Conservation (phyloP, 306 rosid genomes). For the Medicago ruthenica region DNA sequence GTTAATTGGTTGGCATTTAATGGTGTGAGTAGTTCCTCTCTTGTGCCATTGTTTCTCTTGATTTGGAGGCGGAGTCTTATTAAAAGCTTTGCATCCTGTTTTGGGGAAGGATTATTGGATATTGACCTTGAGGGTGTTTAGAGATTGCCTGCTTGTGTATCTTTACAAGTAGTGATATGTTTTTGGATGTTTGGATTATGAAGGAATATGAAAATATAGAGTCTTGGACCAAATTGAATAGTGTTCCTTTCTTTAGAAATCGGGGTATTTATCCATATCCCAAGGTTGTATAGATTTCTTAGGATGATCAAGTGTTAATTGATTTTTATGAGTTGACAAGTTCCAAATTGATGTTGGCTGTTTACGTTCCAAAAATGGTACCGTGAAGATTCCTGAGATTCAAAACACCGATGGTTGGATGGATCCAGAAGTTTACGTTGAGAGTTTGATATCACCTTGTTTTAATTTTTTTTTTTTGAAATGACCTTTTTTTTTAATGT, state of each 20-base stretch:
- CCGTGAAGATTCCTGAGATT: neutral
- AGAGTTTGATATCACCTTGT: constrained; percentile 3
- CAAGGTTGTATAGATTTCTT: neutral
- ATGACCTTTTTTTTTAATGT: no score
- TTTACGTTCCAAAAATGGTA: neutral
- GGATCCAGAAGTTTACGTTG: neutral
- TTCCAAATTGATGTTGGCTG: neutral
- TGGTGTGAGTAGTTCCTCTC: neutral
- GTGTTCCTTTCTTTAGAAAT: neutral
- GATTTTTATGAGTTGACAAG: neutral
- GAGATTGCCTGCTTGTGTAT: neutral
- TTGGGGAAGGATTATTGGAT: neutral
- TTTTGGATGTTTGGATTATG: neutral
- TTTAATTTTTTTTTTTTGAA: no score
- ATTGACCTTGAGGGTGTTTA: neutral
- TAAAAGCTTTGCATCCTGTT: neutral
- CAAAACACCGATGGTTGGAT: neutral
- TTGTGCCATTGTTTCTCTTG: neutral
- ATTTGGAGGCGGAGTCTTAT: neutral
- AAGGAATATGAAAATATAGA: neutral
- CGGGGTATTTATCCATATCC: neutral
- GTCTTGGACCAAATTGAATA: neutral
- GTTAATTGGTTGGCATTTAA: neutral
- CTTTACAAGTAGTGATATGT: neutral
- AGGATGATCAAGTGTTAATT: neutral